Percentiles rank a stretch among this genome's conserved stretches.
phyloP scores from a whole-genome alignment of 441 rosid genomes.

The Kokia cookei region DNA sequence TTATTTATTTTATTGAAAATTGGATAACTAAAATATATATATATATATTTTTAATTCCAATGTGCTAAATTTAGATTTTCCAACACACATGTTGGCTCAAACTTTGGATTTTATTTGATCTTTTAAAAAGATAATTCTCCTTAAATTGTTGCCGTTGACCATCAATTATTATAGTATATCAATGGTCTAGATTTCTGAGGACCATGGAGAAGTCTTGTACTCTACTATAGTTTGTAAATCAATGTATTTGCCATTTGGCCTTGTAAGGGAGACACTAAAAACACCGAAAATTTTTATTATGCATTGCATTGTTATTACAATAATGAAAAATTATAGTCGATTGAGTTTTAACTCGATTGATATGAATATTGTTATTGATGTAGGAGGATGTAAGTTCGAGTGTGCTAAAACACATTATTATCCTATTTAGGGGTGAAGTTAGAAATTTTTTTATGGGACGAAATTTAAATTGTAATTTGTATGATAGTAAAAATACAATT shows the following conservation, averaged over 20 bases:
- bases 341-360: too few relatives aligned
- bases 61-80: slow-evolving; percentile 17
- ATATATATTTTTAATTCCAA: too few relatives aligned
- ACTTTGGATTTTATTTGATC: slow-evolving; percentile 5
- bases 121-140: slow-evolving; percentile 1
- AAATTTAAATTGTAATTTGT: too few relatives aligned
- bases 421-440: too few relatives aligned
- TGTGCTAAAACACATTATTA: too few relatives aligned
- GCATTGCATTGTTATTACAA: too few relatives aligned
- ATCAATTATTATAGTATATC: background rate
- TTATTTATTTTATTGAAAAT: background rate
- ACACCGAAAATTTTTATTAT: background rate
- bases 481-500: too few relatives aligned
- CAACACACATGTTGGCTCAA: slow-evolving; percentile 16
- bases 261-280: background rate
- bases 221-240: background rate
- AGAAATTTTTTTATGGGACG: too few relatives aligned
- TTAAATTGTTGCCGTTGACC: slow-evolving; percentile 18
- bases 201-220: background rate
- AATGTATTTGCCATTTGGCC: background rate
- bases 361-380: too few relatives aligned
- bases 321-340: too few relatives aligned
- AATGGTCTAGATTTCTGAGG: background rate
- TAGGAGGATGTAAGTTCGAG: too few relatives aligned
- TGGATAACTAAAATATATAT: too few relatives aligned